Conservation (phyloP, 805 yeast genomes). For the Spathaspora passalidarum region DNA sequence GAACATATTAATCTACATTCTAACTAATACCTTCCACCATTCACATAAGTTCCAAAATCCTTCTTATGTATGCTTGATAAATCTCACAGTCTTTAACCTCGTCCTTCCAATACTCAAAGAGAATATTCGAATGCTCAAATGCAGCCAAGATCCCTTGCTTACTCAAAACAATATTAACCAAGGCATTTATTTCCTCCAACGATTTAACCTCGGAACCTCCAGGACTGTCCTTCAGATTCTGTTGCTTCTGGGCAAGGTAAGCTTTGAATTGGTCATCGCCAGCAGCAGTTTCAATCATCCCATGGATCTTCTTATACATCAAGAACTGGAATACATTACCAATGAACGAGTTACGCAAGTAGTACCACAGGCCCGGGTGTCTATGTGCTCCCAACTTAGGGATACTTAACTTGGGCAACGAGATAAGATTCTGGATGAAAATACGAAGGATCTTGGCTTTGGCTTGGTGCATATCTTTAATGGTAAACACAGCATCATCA, state of each 20-base stretch:
- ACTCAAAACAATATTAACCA: constrained; percentile 13
- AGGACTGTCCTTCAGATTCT: not conserved
- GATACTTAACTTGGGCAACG: constrained; percentile 31
- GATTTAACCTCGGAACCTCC: not conserved
- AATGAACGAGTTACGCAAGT: constrained; percentile 28
- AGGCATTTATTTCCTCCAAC: constrained; percentile 7
- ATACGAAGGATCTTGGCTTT: constrained; percentile 22
- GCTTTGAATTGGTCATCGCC: constrained; percentile 10
- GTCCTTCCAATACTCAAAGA: constrained; percentile 34
- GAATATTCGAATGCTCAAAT: constrained; percentile 27
- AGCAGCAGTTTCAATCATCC: constrained; percentile 15
- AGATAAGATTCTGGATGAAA: constrained; percentile 24
- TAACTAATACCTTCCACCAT: too few relatives aligned
- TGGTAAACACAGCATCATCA: constrained; percentile 12
- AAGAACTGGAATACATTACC: constrained; percentile 29
- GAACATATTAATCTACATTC: not conserved
- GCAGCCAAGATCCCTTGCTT: constrained; percentile 13
- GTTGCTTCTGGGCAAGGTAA: constrained; percentile 4
- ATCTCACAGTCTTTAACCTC: constrained; percentile 31
- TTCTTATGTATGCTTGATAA: constrained; percentile 22
- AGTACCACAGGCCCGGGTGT: constrained; percentile 42
- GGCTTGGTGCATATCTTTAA: constrained; percentile 21
- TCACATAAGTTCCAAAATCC: constrained; percentile 16
- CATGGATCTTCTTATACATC: constrained; percentile 26
- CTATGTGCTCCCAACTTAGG: constrained; percentile 36